Evolutionary conservation across 352 stramenopile species (phyloP).

Genomic region (Pythium brassicae): DNA sequence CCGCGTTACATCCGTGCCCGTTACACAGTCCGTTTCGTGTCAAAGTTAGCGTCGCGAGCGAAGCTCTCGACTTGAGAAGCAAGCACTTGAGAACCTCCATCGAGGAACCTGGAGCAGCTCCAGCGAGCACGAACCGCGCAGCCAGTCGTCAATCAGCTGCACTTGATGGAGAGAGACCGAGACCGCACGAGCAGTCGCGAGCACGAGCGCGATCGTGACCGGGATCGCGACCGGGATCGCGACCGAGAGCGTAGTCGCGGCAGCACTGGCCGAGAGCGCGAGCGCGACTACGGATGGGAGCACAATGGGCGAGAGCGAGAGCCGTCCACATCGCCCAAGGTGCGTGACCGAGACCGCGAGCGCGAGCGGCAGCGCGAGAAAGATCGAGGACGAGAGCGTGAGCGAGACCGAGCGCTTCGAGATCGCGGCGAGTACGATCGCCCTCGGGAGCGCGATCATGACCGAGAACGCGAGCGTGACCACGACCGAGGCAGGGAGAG

Average conservation of each 20-base stretch:
- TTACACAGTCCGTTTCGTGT: too few species aligned
- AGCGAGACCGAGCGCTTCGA: constrained; percentile 30
- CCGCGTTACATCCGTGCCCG: too few species aligned
- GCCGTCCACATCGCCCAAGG: constrained; percentile 9
- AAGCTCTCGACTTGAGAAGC: too few species aligned
- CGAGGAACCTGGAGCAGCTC: too few species aligned
- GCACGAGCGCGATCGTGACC: constrained; percentile 16
- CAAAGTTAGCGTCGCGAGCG: too few species aligned
- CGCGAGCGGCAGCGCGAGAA: constrained; percentile 16
- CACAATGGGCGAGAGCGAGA: constrained; percentile 27
- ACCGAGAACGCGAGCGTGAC: constrained; percentile 28
- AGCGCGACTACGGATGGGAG: constrained; percentile 4
- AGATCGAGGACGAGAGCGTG: constrained; percentile 27
- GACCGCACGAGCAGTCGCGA: constrained; percentile 12
- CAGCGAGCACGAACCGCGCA: constrained; percentile 5
- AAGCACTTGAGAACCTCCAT: too few species aligned
- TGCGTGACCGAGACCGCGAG: constrained; percentile 25
- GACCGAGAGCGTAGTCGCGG: constrained; percentile 4
- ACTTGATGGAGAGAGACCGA: constrained; percentile 27
- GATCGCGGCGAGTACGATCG: constrained; percentile 23
- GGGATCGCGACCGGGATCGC: constrained; percentile 13
- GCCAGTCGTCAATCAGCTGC: too few species aligned
- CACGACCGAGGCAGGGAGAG: constrained; percentile 25
- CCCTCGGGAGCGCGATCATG: constrained; percentile 23
- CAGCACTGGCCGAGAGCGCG: constrained; percentile 4